Base-by-base conservation (phyloP, 768 basidiomycete genomes). In the Tricholoma bakamatsutake region DNA sequence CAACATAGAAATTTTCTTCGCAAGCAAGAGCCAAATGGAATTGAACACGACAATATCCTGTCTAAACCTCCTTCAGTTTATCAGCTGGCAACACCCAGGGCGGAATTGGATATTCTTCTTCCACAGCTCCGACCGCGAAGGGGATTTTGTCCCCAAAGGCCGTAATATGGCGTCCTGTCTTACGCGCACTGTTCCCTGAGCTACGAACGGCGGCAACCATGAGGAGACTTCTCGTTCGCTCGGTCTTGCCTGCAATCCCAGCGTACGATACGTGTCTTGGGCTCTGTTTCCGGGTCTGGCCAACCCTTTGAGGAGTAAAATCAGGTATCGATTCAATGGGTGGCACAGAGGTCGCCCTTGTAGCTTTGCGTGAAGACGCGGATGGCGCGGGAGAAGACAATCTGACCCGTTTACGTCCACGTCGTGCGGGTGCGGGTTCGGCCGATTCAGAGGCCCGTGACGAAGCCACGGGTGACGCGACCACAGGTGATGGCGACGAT, bases 101-200 rank as follows among this genome's bases (percentile, higher is more conserved):
- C 0, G 87, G 87, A 35, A 84, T 67, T 60, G 78, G 75, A 61
- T 80, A 88, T 42, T 87, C 84, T 57, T 68, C 72, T 30, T 70
- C 57, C 52, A 78, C 75, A 57, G 77, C 76, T 35, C 58, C 55
- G 10, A 83, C 57, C 34, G 73, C 77, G 1, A 64, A 61, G 5
- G 80, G 81, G n/a, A 86, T 71, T 58, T 80, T 77, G 42, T 73
- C 71, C 0, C 87, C 87, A 62, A 87, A 89, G 8, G 85, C 82
- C 13, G 73, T 76, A 40, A 78, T 68, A 58, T 80, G 76, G 55
- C 85, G 74, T 58, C 77, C 75, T 10, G 80, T 76, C 63, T 80
- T 78, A 53, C 81, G 70, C 21, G 73, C 69, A 17, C 71, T 72
- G 12, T 75, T 76, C 42, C 73, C 70, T 49, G 76, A 72, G 55